Evolutionary conservation across 192 early-diverging fungal species (phyloP).

Genomic region (Gigaspora rosea): DNA sequence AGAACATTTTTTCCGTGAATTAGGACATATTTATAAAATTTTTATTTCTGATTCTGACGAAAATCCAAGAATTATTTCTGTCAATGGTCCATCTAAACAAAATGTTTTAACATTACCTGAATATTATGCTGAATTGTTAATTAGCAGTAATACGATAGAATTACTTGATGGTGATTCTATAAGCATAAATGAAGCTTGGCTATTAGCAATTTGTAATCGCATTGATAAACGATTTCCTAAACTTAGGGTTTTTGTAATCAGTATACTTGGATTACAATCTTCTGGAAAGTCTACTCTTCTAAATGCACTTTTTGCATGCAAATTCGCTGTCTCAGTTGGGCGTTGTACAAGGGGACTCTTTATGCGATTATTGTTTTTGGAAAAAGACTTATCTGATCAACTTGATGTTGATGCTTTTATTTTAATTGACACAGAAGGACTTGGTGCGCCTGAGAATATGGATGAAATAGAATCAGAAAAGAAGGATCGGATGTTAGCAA

Average conservation of each 20-base stretch:
- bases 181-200: conserved; percentile 19
- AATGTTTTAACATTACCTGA: conserved; percentile 6
- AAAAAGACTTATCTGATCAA: conserved; percentile 23
- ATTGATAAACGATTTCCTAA: conserved; percentile 19
- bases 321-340: conserved; percentile 29
- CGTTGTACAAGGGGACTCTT: conserved; percentile 31
- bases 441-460: conserved; percentile 16
- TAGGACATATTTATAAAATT: conserved; percentile 27
- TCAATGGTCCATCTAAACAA: background rate
- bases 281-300: conserved; percentile 31
- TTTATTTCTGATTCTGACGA: too few relatives aligned
- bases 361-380: conserved; percentile 30
- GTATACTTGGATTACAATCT: conserved; percentile 32
- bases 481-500: conserved; percentile 12
- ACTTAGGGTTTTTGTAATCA: conserved; percentile 24
- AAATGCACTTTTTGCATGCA: conserved; percentile 33
- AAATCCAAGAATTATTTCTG: too few relatives aligned
- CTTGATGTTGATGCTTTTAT: conserved; percentile 27
- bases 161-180: conserved; percentile 28
- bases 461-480: conserved; percentile 7
- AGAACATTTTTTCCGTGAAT: conserved; percentile 30
- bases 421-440: conserved; percentile 21
- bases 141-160: conserved; percentile 21
- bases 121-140: conserved; percentile 22
- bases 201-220: background rate